Evolutionary conservation across 2,329 filamentous ascomycete species (phyloP), one percentile per base, ranked within the genome.

Genomic region (Penicillium corylophilum): DNA sequence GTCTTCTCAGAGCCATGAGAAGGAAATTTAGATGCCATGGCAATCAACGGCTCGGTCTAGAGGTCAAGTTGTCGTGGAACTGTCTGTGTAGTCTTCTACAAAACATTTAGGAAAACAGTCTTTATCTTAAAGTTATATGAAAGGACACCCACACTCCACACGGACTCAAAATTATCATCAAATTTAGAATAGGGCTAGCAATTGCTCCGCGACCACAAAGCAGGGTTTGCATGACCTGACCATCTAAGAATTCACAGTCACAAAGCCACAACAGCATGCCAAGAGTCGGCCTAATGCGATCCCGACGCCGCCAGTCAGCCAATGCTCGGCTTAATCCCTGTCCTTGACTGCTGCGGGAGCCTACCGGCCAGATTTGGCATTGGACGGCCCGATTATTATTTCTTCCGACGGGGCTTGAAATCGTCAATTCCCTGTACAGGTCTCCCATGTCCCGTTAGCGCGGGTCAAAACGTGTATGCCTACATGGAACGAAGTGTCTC

Each of bases 271-370:
- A 2, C 16, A 16, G 16, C 16, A 35, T 49, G 51, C 51, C 42
- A 56, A 56, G 51, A 59, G 22, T 59, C 60, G 60, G 60, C 16
- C 12, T 8, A 60, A 62, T 49, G 47, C 36, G 22, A 46, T 22
- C 39, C 60, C 59, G 59, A 57, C 24, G 16, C 38, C 16, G 15
- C 28, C 44, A 28, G 20, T 43, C 51, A 53, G 47, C 41, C 48
- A 53, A 44, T 6, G 13, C 10, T 48, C 53, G 56, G 56, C 31
- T 24, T n/a, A 53, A 56, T 15, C 12, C 39, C n/a, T 20, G 31
- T 4, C 13, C 6, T 9, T 9, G 13, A 22, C 7, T 4, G 5
- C 38, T 13, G 18, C 18, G 44, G 36, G 26, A 13, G 26, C 20
- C 20, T 26, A 38, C 46, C 23, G 42, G 48, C 48, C 29, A 31